A percentile compares a stretch with the other conserved stretches of the same genome.
Evolutionary conservation across 495 filamentous ascomycete genomes (phyloP).

Genomic region (Bombardia bombarda): DNA sequence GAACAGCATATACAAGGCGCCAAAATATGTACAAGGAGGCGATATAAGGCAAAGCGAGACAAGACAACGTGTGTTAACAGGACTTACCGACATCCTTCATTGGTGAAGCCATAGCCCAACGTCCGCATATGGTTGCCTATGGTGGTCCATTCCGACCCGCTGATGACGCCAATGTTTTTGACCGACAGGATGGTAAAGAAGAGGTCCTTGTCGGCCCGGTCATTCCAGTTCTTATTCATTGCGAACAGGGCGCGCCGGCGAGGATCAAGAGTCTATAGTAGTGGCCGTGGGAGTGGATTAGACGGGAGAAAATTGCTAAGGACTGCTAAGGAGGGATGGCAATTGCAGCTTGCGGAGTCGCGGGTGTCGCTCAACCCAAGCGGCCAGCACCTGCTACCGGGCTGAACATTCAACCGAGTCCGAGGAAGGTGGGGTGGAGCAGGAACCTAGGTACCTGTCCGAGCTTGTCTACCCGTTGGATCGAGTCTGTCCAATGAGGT

Average conservation of each 20-base stretch:
- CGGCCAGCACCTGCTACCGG: conserved; percentile 14
- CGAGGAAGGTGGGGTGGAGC: not conserved
- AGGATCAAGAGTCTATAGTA: conserved; percentile 3
- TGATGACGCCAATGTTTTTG: conserved; percentile 47
- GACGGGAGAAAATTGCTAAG: conserved; percentile 24
- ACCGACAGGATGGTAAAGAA: conserved; percentile 48
- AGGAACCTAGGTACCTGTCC: too few relatives aligned
- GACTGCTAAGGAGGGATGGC: conserved; percentile 24
- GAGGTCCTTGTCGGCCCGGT: conserved; percentile 44
- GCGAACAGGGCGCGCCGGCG: conserved; percentile 6
- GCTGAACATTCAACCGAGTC: conserved; percentile 18
- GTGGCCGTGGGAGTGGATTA: conserved; percentile 8
- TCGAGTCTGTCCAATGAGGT: too few relatives aligned
- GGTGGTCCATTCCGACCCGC: conserved; percentile 43
- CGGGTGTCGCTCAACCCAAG: not conserved
- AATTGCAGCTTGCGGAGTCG: conserved; percentile 7
- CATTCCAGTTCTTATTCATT: conserved; percentile 48
- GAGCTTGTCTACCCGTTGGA: too few relatives aligned
- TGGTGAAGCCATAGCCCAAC: conserved; percentile 44
- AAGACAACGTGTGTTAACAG: conserved; percentile 4
- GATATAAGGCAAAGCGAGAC: conserved; percentile 1
- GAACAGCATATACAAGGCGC: not conserved
- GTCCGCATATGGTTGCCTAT: conserved; percentile 44
- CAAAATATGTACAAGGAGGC: not conserved
- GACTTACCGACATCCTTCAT: conserved; percentile 47